A percentile compares a stretch with the other conserved stretches of the same genome.
phyloP scores from a whole-genome alignment of 2,329 filamentous ascomycete genomes.

The Claviceps cyperi region DNA sequence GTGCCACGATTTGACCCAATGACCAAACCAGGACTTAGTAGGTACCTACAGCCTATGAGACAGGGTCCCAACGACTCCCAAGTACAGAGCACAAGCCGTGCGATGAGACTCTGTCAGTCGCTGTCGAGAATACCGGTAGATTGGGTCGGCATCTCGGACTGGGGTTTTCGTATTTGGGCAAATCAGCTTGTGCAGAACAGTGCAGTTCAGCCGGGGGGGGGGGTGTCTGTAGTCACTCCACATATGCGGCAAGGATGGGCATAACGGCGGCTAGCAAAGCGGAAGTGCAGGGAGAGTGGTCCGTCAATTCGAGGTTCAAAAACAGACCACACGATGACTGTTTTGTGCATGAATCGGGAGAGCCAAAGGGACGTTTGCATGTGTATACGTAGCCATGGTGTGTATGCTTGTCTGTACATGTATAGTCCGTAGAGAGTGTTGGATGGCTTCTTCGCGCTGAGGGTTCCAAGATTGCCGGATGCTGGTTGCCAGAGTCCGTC shows the following conservation, averaged over 20 bases:
- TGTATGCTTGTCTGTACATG: too few relatives aligned
- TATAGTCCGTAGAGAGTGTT: too few relatives aligned
- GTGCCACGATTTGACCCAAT: neutral
- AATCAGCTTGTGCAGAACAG: conserved; percentile 3
- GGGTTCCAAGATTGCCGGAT: too few relatives aligned
- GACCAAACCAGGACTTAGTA: neutral
- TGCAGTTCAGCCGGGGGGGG: neutral
- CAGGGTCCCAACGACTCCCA: neutral
- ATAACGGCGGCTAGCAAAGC: neutral
- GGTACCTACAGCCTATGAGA: neutral
- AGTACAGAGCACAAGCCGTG: neutral
- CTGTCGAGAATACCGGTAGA: conserved; percentile 6
- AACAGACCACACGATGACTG: too few relatives aligned
- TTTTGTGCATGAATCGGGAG: too few relatives aligned
- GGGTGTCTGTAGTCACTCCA: neutral
- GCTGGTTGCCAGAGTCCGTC: too few relatives aligned
- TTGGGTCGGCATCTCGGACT: conserved; percentile 6
- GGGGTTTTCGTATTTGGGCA: conserved; percentile 3
- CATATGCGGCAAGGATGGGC: neutral
- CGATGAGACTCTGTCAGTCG: neutral
- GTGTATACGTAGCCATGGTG: too few relatives aligned
- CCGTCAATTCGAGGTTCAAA: too few relatives aligned
- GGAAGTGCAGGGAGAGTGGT: neutral
- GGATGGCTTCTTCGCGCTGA: too few relatives aligned
- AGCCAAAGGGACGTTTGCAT: too few relatives aligned